These are phyloP conservation scores for Tetratostichococcus sp. DNA, from an alignment of 139 green algal species.

Conservation along the genomic window DNA sequence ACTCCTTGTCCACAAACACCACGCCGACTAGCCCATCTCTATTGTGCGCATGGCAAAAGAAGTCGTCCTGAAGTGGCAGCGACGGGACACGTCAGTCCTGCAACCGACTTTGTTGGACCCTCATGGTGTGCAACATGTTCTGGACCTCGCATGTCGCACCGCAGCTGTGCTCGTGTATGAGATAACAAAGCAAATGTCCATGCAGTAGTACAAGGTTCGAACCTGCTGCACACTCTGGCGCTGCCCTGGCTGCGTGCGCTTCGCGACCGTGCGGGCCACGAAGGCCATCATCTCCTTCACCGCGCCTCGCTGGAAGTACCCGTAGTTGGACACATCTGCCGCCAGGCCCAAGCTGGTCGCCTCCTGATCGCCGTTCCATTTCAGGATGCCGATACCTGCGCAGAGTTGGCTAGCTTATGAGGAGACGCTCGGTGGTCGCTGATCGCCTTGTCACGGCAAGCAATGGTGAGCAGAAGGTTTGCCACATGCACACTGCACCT, in stretches of 20 bases:
- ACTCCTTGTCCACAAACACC: slow-evolving; percentile 86
- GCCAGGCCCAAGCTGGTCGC: slow-evolving; percentile 73
- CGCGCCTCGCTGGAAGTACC: slow-evolving; percentile 82
- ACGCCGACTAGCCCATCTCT: slow-evolving; percentile 82
- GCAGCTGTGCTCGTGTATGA: too few species aligned
- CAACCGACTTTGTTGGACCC: too few species aligned
- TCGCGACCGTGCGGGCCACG: slow-evolving; percentile 84
- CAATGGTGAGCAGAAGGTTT: too few species aligned
- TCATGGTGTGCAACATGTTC: too few species aligned
- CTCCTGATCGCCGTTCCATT: slow-evolving; percentile 66
- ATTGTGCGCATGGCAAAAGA: slow-evolving; percentile 91
- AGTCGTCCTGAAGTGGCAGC: slow-evolving; percentile 77
- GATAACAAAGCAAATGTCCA: too few species aligned
- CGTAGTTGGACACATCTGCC: slow-evolving; percentile 86
- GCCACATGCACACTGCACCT: background rate
- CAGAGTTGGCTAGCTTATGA: too few species aligned
- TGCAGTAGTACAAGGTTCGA: too few species aligned
- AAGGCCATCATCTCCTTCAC: slow-evolving; percentile 95
- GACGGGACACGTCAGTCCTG: too few species aligned
- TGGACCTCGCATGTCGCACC: too few species aligned
- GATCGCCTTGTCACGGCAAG: too few species aligned
- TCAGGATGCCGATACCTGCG: slow-evolving; percentile 51
- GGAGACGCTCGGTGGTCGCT: too few species aligned
- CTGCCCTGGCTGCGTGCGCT: slow-evolving; percentile 75
- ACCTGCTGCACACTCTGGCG: slow-evolving; percentile 71